phyloP scores from a whole-genome alignment of 495 filamentous ascomycete species.

The Polyplosphaeria fusca region DNA sequence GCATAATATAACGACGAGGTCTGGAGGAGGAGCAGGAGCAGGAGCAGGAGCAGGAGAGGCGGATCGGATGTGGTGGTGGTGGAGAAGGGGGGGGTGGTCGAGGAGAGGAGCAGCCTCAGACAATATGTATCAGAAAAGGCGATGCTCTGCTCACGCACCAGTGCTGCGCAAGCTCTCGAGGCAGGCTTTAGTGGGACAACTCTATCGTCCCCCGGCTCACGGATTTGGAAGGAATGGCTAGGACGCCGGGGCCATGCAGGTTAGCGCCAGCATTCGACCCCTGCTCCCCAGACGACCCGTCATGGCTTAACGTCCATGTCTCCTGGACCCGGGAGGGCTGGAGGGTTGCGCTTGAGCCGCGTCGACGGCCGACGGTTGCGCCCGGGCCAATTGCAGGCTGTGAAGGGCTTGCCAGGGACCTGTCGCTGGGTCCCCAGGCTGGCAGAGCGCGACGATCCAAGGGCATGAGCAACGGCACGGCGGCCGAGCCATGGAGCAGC shows the following conservation, averaged over 20 bases:
- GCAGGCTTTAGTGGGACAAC: conserved; percentile 26
- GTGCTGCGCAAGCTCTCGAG: conserved; percentile 1
- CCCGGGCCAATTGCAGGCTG: conserved; percentile 28
- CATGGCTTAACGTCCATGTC: conserved; percentile 15
- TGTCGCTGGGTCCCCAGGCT: conserved; percentile 9
- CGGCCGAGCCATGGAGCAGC: conserved; percentile 8
- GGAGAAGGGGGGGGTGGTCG: background rate
- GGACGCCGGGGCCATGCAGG: conserved; percentile 24
- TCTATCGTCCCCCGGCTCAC: conserved; percentile 32
- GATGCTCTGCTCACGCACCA: conserved; percentile 22
- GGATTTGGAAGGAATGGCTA: conserved; percentile 27
- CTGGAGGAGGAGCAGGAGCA: background rate
- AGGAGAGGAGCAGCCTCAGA: conserved; percentile 7
- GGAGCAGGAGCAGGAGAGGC: background rate
- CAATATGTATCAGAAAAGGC: conserved; percentile 28
- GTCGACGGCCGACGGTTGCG: conserved; percentile 19
- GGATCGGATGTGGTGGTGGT: background rate
- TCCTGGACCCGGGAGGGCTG: conserved; percentile 18
- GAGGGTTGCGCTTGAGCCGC: conserved; percentile 31
- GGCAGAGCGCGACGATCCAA: conserved; percentile 1
- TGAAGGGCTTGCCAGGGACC: conserved; percentile 19
- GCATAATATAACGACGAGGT: conserved; percentile 6
- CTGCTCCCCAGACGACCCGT: conserved; percentile 17
- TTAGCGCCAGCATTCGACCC: conserved; percentile 27
- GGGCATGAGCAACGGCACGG: background rate